phyloP scores from a whole-genome alignment of 1,284 basidiomycete species.

The Ustilago loliicola region DNA sequence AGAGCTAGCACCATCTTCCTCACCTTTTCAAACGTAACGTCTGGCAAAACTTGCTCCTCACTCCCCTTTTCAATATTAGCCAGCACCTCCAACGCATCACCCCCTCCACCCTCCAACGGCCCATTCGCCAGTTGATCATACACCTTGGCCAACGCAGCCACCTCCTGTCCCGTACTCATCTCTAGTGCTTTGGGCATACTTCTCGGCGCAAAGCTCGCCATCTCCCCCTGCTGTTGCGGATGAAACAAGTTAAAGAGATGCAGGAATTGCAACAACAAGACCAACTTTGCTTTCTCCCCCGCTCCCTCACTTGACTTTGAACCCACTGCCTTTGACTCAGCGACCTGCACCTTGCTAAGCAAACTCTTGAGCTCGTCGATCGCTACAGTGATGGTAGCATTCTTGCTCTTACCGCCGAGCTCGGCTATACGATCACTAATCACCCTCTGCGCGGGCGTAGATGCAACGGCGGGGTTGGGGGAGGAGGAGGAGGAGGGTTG shows the following conservation, averaged over 20 bases:
- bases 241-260: slow-evolving; percentile 56
- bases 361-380: slow-evolving; percentile 39
- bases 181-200: slow-evolving; percentile 40
- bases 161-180: slow-evolving; percentile 49
- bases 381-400: slow-evolving; percentile 34
- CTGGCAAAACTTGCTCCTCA: slow-evolving; percentile 38
- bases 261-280: slow-evolving; percentile 54
- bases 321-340: slow-evolving; percentile 14
- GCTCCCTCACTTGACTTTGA: background rate
- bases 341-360: slow-evolving; percentile 33
- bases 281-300: slow-evolving; percentile 28
- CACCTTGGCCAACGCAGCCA: slow-evolving; percentile 42
- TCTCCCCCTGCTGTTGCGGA: slow-evolving; percentile 26
- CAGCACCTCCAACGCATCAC: slow-evolving; percentile 45
- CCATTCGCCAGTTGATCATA: slow-evolving; percentile 53
- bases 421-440: slow-evolving; percentile 31
- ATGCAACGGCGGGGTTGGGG: background rate
- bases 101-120: slow-evolving; percentile 44
- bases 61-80: slow-evolving; percentile 37
- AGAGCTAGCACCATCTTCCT: slow-evolving; percentile 47
- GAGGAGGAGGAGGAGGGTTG: slow-evolving; percentile 15
- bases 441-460: slow-evolving; percentile 39
- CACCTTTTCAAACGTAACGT: slow-evolving; percentile 40
- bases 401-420: slow-evolving; percentile 23
- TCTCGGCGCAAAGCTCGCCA: slow-evolving; percentile 33